Conservation (phyloP, 768 basidiomycete species). For the Lyophyllum atratum region DNA sequence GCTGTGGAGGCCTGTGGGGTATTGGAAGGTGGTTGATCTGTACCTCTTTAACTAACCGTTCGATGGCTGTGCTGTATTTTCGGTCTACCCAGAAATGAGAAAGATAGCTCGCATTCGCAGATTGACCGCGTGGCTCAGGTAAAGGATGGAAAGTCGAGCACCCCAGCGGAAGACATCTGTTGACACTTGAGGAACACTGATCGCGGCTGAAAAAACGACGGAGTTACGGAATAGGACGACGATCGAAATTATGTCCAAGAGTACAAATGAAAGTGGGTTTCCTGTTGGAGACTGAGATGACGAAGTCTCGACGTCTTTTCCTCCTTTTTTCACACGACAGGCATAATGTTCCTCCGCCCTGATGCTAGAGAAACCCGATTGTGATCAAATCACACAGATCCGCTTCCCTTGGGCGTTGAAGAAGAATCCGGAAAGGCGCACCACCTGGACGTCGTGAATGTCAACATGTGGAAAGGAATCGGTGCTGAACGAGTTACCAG, state of each 20-base stretch:
- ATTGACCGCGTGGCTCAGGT: constrained; percentile 9
- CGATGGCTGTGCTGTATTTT: constrained; percentile 7
- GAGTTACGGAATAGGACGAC: constrained; percentile 9
- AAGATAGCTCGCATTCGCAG: neutral
- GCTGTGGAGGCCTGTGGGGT: neutral
- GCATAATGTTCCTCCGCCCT: constrained; percentile 1
- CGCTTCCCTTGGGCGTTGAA: neutral
- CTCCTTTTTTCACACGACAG: constrained; percentile 9
- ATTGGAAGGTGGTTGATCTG: neutral
- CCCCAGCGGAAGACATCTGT: constrained; percentile 4
- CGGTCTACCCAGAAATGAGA: constrained; percentile 1
- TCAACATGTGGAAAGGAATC: neutral
- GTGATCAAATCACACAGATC: constrained; percentile 5
- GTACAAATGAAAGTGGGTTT: constrained; percentile 5
- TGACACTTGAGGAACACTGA: constrained; percentile 13
- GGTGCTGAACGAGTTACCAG: neutral
- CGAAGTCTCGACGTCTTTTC: neutral
- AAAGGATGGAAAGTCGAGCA: neutral
- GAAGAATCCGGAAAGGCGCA: neutral
- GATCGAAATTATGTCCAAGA: constrained; percentile 10
- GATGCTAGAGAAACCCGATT: neutral
- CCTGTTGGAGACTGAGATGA: constrained; percentile 10
- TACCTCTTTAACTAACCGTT: constrained; percentile 6
- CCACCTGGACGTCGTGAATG: neutral
- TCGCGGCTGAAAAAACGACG: constrained; percentile 1